Evolutionary conservation across 768 basidiomycete species (phyloP).

Genomic region (Rhodotorula diobovata): DNA sequence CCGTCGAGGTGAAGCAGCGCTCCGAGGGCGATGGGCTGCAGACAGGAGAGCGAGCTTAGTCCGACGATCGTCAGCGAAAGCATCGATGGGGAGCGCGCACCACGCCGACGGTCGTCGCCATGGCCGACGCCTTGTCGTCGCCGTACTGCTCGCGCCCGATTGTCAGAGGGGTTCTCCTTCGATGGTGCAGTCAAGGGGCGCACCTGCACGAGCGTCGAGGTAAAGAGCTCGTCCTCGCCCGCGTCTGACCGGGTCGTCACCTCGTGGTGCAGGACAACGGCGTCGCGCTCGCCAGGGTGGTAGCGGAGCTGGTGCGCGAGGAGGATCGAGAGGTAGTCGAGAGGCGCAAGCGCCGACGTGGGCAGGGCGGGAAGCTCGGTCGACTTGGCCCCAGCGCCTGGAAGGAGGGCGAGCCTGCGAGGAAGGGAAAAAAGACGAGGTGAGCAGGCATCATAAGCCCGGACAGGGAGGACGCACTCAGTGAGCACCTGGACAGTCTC

Average conservation of each 20-base stretch:
- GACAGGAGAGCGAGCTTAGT: background rate
- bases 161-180: no score
- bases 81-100: slow-evolving; percentile 7
- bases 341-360: slow-evolving; percentile 45
- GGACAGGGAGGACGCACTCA: background rate
- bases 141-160: slow-evolving; percentile 56
- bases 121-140: slow-evolving; percentile 61
- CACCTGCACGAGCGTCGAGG: slow-evolving; percentile 32
- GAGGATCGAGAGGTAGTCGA: slow-evolving; percentile 70
- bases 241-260: slow-evolving; percentile 54
- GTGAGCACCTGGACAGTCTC: background rate
- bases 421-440: background rate
- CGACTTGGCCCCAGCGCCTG: slow-evolving; percentile 8
- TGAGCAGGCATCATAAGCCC: background rate
- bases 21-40: slow-evolving; percentile 75
- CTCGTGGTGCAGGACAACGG: slow-evolving; percentile 81
- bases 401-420: slow-evolving; percentile 17
- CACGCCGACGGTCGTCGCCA: slow-evolving; percentile 79
- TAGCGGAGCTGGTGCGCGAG: slow-evolving; percentile 71
- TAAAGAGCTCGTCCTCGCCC: slow-evolving; percentile 27
- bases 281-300: slow-evolving; percentile 66
- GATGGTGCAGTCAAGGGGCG: slow-evolving; percentile 3
- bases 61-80: no score
- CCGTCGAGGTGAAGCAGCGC: slow-evolving; percentile 68
- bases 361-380: slow-evolving; percentile 36